Percentiles rank a stretch among this genome's conserved stretches.
Evolutionary conservation across 768 basidiomycete species (phyloP).

Genomic region (Brasilioporus rufonigricans): DNA sequence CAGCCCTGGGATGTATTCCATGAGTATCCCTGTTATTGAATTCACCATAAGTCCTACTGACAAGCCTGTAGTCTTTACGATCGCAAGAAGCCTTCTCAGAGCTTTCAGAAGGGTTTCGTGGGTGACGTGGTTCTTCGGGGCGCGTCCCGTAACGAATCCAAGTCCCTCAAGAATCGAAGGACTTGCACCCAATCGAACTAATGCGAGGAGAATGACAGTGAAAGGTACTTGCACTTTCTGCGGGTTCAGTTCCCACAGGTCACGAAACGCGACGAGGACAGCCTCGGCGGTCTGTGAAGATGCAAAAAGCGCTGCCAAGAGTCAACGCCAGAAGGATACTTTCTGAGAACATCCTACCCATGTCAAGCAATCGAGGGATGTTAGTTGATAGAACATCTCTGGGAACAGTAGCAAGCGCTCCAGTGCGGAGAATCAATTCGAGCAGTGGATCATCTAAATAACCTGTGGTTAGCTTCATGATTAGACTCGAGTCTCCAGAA

Average conservation of each 20-base stretch:
- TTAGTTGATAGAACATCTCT: slow-evolving; percentile 29
- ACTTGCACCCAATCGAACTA: slow-evolving; percentile 48
- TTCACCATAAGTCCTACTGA: slow-evolving; percentile 30
- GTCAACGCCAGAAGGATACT: slow-evolving; percentile 1
- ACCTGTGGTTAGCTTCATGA: background rate
- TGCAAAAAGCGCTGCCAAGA: slow-evolving; percentile 16
- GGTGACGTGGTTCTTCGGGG: slow-evolving; percentile 14
- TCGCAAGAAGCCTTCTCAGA: slow-evolving; percentile 40
- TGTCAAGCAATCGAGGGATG: slow-evolving; percentile 40
- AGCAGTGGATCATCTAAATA: slow-evolving; percentile 40
- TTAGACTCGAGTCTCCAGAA: background rate
- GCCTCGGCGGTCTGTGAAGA: slow-evolving; percentile 31
- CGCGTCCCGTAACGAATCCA: slow-evolving; percentile 27
- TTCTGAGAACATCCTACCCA: slow-evolving; percentile 34
- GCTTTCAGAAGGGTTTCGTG: slow-evolving; percentile 28
- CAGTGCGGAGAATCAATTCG: slow-evolving; percentile 39
- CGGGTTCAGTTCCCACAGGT: slow-evolving; percentile 29
- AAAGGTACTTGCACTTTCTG: slow-evolving; percentile 31
- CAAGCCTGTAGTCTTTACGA: slow-evolving; percentile 46
- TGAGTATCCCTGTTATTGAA: background rate
- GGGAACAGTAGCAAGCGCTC: slow-evolving; percentile 37
- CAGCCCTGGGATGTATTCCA: slow-evolving; percentile 26
- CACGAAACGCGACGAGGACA: slow-evolving; percentile 33
- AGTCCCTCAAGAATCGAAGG: slow-evolving; percentile 33
- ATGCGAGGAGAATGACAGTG: slow-evolving; percentile 34